phyloP scores from a whole-genome alignment of 202 grass and related monocot species.

The Dendrocalamus latiflorus region DNA sequence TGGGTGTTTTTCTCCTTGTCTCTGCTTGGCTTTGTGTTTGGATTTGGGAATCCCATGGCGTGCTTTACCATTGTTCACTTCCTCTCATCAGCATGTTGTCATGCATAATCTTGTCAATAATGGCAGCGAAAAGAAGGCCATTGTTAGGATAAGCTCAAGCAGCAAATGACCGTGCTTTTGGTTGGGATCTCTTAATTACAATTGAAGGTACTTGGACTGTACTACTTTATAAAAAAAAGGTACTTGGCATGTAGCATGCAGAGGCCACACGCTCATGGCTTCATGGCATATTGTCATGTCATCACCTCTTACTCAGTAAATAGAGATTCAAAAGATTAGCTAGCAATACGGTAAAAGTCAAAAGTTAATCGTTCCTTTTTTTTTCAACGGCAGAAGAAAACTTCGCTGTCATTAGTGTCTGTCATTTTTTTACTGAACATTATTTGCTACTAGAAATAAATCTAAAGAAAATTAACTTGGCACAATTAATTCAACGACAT shows the following conservation, averaged over 20 bases:
- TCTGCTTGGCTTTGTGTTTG: conserved; percentile 2
- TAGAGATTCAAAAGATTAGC: conserved; percentile 19
- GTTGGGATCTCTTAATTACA: neutral
- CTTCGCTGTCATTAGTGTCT: neutral
- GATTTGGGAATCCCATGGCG: conserved; percentile 24
- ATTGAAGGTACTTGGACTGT: neutral
- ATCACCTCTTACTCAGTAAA: neutral
- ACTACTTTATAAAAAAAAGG: neutral
- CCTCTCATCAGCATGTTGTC: conserved; percentile 30
- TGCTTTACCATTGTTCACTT: neutral
- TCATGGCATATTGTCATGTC: neutral
- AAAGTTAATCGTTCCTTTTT: conserved; percentile 21
- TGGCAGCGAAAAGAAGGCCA: conserved; percentile 16
- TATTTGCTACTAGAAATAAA: neutral
- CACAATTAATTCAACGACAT: no score
- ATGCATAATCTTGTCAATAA: conserved; percentile 22
- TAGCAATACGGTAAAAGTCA: conserved; percentile 5
- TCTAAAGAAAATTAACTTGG: neutral
- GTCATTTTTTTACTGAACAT: neutral
- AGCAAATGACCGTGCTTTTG: neutral
- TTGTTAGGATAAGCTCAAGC: conserved; percentile 11
- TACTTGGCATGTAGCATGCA: neutral
- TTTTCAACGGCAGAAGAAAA: neutral
- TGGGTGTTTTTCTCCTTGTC: conserved; percentile 33
- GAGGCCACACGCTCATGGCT: neutral